Base-by-base conservation (phyloP, 2,329 filamentous ascomycete species). In the Dactylellina parvicollis region DNA sequence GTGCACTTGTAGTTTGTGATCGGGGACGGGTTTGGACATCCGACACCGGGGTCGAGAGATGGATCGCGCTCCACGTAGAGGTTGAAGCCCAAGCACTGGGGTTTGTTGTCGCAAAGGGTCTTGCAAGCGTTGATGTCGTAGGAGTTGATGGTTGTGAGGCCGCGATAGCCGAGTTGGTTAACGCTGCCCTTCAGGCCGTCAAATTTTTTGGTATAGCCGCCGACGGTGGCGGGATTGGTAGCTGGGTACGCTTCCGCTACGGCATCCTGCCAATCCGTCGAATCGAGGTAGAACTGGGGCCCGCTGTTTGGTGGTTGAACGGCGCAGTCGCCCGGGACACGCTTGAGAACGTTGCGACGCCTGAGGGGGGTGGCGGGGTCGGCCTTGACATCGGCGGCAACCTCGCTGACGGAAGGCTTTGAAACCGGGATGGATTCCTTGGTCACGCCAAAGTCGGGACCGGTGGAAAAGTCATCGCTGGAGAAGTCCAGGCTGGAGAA, bases 1-100 rank as follows among this genome's bases (percentile, higher is more conserved):
- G 80, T 79, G 77, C 81, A 81, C 76, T 81, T 81, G 78, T 79
- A 81, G 77, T 79, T 80, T 67, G 80, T 80, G 60, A 80, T 79
- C 12, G 79, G 79, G 9, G 78, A 62, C 34, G 80, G 80, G 75
- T 80, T 79, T 10, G 80, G 79, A 78, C 80, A 82, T 76, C 78
- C 62, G 57, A 76, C 57, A 75, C 76, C 55, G 9, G 66, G 74
- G 77, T 78, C 61, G 62, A 76, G 36, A 54, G 54, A 74, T 72
- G 77, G 77, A 77, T 76, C 65, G 16, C 76, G 74, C 65, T 77
- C 75, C 32, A 74, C 65, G 57, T 74, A 77, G 66, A 77, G 59
- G 61, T 77, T 77, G 76, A 77, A 76, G 18, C 61, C 73, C 24
- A 74, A 65, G 59, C 76, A 77, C 10, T 74, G 64, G 7, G 42